phyloP scores from a whole-genome alignment of 2,329 filamentous ascomycete species.

The Exophiala viscosa region DNA sequence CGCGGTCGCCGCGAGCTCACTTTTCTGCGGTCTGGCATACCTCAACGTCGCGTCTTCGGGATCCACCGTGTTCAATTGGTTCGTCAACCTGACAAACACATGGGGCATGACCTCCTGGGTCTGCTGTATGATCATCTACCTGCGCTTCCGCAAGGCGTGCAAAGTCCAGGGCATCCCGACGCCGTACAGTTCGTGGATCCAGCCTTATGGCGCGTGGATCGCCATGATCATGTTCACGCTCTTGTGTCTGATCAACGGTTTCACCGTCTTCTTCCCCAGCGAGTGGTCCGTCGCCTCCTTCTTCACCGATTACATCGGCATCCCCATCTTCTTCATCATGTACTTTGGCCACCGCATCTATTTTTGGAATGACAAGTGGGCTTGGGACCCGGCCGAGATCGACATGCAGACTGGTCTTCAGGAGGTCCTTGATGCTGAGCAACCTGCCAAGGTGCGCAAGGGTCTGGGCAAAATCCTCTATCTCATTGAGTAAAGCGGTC shows the following conservation, averaged over 20 bases:
- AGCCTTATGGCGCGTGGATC: constrained; percentile 63
- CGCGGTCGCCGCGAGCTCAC: constrained; percentile 55
- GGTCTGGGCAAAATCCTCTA: constrained; percentile 34
- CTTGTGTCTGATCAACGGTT: constrained; percentile 70
- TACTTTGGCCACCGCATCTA: constrained; percentile 53
- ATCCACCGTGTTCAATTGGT: constrained; percentile 65
- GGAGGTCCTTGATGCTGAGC: constrained; percentile 49
- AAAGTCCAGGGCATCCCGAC: constrained; percentile 46
- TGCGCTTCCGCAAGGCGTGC: constrained; percentile 55
- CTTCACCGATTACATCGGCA: constrained; percentile 62
- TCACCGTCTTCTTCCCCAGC: constrained; percentile 66
- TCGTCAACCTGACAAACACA: constrained; percentile 64
- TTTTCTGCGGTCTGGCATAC: constrained; percentile 63
- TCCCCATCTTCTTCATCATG: constrained; percentile 59
- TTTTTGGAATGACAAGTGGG: constrained; percentile 50
- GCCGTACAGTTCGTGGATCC: constrained; percentile 53
- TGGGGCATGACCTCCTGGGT: constrained; percentile 59
- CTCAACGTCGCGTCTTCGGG: constrained; percentile 61
- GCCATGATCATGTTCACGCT: constrained; percentile 56
- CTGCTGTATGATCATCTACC: constrained; percentile 59
- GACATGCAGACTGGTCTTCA: constrained; percentile 54
- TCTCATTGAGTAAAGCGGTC: constrained; percentile 30
- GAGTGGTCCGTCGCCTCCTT: constrained; percentile 64
- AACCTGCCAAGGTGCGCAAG: constrained; percentile 31
- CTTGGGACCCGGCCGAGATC: constrained; percentile 46